phyloP scores from a whole-genome alignment of 345 rosid species.

The Gossypioides kirkii region DNA sequence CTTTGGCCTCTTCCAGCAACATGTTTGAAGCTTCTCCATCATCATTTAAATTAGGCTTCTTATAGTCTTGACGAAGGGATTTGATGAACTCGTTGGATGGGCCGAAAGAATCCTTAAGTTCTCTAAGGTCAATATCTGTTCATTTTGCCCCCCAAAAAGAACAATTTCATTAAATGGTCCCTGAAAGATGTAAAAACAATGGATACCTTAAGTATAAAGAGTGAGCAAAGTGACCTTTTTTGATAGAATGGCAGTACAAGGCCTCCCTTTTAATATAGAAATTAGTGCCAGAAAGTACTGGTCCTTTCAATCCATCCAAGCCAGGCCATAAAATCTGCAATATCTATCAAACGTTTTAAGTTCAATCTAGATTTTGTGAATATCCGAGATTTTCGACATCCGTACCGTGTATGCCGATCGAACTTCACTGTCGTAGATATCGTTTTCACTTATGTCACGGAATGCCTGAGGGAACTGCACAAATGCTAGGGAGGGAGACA shows the following conservation, averaged over 20 bases:
- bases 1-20: slow-evolving; percentile 18
- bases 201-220: not conserved
- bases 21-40: slow-evolving; percentile 7
- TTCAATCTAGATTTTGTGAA: not conserved
- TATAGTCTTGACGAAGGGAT: slow-evolving; percentile 10
- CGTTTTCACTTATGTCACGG: slow-evolving; percentile 29
- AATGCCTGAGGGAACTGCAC: slow-evolving; percentile 52
- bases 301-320: slow-evolving; percentile 44
- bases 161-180: not conserved
- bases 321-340: slow-evolving; percentile 19
- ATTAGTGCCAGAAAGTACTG: slow-evolving; percentile 39
- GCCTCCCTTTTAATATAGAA: slow-evolving; percentile 43
- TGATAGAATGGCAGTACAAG: slow-evolving; percentile 9
- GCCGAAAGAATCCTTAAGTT: slow-evolving; percentile 26
- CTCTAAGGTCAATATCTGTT: slow-evolving; percentile 15
- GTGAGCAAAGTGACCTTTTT: not conserved
- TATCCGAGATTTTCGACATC: not conserved
- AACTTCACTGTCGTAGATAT: slow-evolving; percentile 42
- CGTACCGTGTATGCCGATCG: slow-evolving; percentile 30
- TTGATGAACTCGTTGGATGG: slow-evolving; percentile 31
- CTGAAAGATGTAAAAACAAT: not conserved
- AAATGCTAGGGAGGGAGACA: slow-evolving; percentile 30
- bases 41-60: not conserved
- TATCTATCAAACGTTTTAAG: not conserved
- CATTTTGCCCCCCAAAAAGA: not conserved